phyloP scores from a whole-genome alignment of 768 basidiomycete species.

The Tulasnella sp. region DNA sequence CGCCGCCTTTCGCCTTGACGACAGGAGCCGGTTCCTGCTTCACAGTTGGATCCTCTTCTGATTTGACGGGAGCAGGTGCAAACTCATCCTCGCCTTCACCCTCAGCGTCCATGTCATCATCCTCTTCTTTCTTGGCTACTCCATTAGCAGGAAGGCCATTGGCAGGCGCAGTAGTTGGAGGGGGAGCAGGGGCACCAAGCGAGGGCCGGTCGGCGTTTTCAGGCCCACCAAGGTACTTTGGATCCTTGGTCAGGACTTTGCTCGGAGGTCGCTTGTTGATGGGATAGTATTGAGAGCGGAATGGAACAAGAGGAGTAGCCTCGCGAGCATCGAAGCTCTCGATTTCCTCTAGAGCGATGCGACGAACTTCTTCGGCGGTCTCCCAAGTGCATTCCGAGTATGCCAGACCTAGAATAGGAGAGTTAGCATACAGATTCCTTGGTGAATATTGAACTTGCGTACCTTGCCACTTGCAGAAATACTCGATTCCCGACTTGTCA shows the following conservation, averaged over 20 bases:
- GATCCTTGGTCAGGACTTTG: slow-evolving; percentile 75
- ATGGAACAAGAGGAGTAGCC: slow-evolving; percentile 9
- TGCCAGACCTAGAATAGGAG: slow-evolving; percentile 16
- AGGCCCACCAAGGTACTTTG: slow-evolving; percentile 25
- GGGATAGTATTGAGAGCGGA: slow-evolving; percentile 35
- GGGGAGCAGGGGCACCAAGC: background rate
- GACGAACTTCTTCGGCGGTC: slow-evolving; percentile 15
- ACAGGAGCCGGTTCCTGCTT: background rate
- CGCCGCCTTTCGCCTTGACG: slow-evolving; percentile 3
- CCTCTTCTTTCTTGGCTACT: background rate
- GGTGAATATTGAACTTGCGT: slow-evolving; percentile 1
- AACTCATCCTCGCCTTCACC: slow-evolving; percentile 8
- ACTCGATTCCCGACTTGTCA: slow-evolving; percentile 49
- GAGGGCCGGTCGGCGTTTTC: background rate
- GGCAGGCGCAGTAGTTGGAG: background rate
- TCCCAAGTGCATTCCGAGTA: slow-evolving; percentile 81
- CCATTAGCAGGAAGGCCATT: slow-evolving; percentile 3
- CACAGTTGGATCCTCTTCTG: background rate
- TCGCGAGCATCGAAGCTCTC: slow-evolving; percentile 12
- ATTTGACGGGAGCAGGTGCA: background rate
- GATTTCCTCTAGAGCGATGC: slow-evolving; percentile 12
- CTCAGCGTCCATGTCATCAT: slow-evolving; percentile 6
- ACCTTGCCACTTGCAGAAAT: slow-evolving; percentile 95
- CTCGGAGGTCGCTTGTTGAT: slow-evolving; percentile 63
- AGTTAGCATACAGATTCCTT: background rate